These are phyloP conservation scores for Fraxinus platypoda DNA, from an alignment of 305 asterid genomes.

Conservation along the genomic window DNA sequence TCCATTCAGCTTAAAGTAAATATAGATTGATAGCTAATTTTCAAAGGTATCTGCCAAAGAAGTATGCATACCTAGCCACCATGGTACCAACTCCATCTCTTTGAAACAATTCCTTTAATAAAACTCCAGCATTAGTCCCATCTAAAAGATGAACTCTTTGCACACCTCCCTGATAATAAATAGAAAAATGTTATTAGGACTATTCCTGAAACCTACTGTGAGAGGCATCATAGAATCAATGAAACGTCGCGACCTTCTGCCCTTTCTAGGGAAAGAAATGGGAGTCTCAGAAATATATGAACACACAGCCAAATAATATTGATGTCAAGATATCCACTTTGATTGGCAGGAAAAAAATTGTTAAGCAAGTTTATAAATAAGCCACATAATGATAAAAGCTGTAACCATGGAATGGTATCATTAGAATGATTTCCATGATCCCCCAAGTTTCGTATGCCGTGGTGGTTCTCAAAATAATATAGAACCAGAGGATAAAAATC, in stretches of 20 bases:
- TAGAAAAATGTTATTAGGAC: not conserved
- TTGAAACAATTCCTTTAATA: conserved; percentile 82
- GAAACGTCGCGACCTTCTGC: not conserved
- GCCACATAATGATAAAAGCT: not conserved
- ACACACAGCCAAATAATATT: not conserved
- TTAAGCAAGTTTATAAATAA: not conserved
- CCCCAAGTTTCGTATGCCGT: not conserved
- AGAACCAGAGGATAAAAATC: conserved; percentile 4
- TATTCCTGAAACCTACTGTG: not conserved
- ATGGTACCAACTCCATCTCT: conserved; percentile 93
- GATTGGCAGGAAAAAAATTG: not conserved
- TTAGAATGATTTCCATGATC: not conserved
- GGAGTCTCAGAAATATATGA: not conserved
- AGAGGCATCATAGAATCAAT: conserved; percentile 6
- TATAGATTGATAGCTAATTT: conserved; percentile 2
- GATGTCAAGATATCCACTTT: not conserved
- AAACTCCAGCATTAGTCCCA: conserved; percentile 89
- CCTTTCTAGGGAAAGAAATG: conserved; percentile 4
- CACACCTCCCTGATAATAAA: conserved; percentile 78
- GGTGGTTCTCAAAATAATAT: not conserved
- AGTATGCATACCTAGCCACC: conserved; percentile 70
- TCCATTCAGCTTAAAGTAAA: not conserved
- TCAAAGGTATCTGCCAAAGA: conserved; percentile 11
- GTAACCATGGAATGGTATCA: not conserved
- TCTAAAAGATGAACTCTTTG: conserved; percentile 91